Percentiles rank a stretch among this genome's conserved stretches.
These are phyloP conservation scores for Pseudogymnoascus destructans DNA, from an alignment of 2,329 filamentous ascomycete species.

Conservation along the genomic window DNA sequence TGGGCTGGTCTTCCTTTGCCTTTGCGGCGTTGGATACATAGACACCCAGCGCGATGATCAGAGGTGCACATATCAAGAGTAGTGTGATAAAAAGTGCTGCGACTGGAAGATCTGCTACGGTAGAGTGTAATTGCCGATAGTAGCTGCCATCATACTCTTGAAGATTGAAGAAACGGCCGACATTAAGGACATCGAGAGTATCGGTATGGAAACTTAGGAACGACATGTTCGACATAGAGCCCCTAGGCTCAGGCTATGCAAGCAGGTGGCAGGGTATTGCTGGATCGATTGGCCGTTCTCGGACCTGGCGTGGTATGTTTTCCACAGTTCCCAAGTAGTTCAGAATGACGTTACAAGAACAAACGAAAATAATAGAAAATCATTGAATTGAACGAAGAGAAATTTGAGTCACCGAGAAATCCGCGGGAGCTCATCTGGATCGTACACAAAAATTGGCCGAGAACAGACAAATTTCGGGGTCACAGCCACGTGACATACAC, in stretches of 20 bases:
- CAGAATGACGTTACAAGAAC: background rate
- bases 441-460: background rate
- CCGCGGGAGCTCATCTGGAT: background rate
- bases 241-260: background rate
- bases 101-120: conserved; percentile 22
- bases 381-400: background rate
- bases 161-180: conserved; percentile 8
- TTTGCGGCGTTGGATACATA: conserved; percentile 24
- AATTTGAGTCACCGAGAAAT: background rate
- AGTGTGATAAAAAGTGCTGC: conserved; percentile 23
- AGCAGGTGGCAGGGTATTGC: background rate
- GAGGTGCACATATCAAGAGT: conserved; percentile 23
- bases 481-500: background rate
- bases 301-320: background rate
- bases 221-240: background rate
- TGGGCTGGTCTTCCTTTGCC: conserved; percentile 26
- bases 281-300: background rate
- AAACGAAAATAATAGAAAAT: background rate
- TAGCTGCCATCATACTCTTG: conserved; percentile 21
- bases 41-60: conserved; percentile 23
- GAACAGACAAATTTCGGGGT: background rate
- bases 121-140: conserved; percentile 20
- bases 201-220: background rate
- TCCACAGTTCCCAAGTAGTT: background rate
- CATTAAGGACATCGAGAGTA: background rate